Percentiles rank a stretch among this genome's conserved stretches.
phyloP scores from a whole-genome alignment of 75 land plant species.

The Chamaecyparis obtusa region DNA sequence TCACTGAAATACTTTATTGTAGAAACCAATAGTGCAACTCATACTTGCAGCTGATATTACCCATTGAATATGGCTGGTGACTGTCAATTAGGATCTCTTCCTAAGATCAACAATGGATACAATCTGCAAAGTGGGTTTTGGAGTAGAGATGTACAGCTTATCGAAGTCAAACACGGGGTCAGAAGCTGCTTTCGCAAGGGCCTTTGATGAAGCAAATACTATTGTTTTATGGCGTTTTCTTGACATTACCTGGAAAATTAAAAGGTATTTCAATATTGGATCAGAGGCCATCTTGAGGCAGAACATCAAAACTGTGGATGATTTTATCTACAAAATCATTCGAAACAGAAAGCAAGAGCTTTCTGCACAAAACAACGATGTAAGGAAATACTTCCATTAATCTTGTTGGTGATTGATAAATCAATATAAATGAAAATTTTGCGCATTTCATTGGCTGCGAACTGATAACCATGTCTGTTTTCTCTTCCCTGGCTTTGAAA shows the following conservation, averaged over 20 bases:
- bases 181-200: constrained; percentile 31
- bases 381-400: neutral
- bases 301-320: constrained; percentile 34
- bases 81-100: constrained; percentile 42
- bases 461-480: neutral
- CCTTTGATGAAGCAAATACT: constrained; percentile 50
- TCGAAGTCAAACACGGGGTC: constrained; percentile 22
- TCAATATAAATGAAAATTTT: neutral
- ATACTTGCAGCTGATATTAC: neutral
- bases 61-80: neutral
- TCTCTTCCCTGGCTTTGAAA: neutral
- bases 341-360: constrained; percentile 22
- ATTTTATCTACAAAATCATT: constrained; percentile 50
- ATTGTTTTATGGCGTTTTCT: constrained; percentile 28
- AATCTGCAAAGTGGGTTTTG: constrained; percentile 66
- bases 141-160: constrained; percentile 54
- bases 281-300: constrained; percentile 41
- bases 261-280: constrained; percentile 53
- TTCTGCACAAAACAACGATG: constrained; percentile 9
- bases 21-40: neutral
- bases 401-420: neutral
- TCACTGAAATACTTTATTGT: neutral
- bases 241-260: constrained; percentile 56
- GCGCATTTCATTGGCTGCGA: neutral
- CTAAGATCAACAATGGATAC: constrained; percentile 65